Evolutionary conservation across 345 rosid genomes (phyloP), one percentile per base, ranked within the genome.

Genomic region (Laguncularia racemosa): DNA sequence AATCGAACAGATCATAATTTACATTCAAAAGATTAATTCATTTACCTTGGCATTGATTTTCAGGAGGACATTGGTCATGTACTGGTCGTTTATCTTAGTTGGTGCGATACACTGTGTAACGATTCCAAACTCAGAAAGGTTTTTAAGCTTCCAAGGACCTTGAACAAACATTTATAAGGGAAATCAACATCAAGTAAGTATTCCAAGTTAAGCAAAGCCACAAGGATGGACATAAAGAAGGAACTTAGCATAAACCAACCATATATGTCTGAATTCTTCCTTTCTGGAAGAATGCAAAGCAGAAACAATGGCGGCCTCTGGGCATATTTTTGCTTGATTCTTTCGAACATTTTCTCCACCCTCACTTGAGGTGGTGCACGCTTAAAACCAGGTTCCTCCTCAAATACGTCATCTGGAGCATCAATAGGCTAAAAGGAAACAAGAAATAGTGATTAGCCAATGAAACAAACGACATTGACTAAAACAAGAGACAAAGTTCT

Each of bases 11-110:
- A 9, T 33, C 40, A 4, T 33, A 7, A 33, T 33, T 33, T 11
- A 6, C 16, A 17, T 17, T 46, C 51, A 46, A 17, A 14, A 16
- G 28, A 47, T 21, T 44, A 21, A 8, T 21, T 14, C 57, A 15
- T 62, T 66, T 43, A 89, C 99, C 89, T 93, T 93, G 10, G 98
- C 97, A 69, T 92, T 92, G 45, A 92, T 92, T 75, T 92, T 92
- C 20, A 92, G 67, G 7, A 92, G 86, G 48, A 86, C 74, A 80
- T 92, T 89, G 4, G 95, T 92, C 17, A 92, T 69, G 67, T 92
- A 92, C 55, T 92, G 96, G 47, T 86, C 98, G 19, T 84, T 92
- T 18, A 86, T 76, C 73, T 62, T 79, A 3, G 62, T 61, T 17
- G 97, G 95, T 55, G 97, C 93, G 52, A 89, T 77, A 47, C 98